phyloP scores from a whole-genome alignment of 2,329 filamentous ascomycete genomes.

The Paraconiothyrium brasiliense region DNA sequence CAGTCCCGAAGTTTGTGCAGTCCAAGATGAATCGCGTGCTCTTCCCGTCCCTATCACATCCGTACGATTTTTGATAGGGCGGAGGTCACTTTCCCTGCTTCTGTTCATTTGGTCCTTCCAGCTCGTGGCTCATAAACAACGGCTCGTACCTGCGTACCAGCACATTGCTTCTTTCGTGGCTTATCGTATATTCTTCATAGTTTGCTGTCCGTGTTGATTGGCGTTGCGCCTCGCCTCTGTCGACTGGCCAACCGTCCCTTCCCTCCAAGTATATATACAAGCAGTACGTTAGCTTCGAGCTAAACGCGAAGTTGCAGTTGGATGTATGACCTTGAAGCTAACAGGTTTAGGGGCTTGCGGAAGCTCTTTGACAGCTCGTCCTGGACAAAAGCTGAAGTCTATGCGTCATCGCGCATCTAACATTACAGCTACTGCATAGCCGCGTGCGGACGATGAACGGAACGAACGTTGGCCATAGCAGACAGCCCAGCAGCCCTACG shows the following conservation, averaged over 20 bases:
- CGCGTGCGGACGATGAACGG: constrained; percentile 8
- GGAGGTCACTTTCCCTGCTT: not conserved
- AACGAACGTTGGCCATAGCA: constrained; percentile 9
- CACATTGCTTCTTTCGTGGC: not conserved
- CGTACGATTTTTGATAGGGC: constrained; percentile 4
- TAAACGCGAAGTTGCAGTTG: not conserved
- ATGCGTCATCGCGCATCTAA: constrained; percentile 10
- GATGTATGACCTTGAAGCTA: not conserved
- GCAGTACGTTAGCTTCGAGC: not conserved
- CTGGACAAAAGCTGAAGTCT: not conserved
- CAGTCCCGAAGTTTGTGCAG: not conserved
- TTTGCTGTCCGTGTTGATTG: not conserved
- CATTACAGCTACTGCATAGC: constrained; percentile 3
- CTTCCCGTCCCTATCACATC: constrained; percentile 5
- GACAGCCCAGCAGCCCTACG: constrained; percentile 25
- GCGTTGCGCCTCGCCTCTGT: not conserved
- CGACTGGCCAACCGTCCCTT: not conserved
- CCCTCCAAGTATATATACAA: not conserved
- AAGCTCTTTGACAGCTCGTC: constrained; percentile 3
- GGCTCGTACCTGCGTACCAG: not conserved
- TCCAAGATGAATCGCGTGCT: not conserved
- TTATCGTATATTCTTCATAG: not conserved
- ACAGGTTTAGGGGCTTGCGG: not conserved
- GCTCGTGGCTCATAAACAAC: not conserved
- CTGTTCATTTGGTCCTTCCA: not conserved